Evolutionary conservation across 2,329 filamentous ascomycete species (phyloP).

Genomic region (Sporothrix dimorphospora): DNA sequence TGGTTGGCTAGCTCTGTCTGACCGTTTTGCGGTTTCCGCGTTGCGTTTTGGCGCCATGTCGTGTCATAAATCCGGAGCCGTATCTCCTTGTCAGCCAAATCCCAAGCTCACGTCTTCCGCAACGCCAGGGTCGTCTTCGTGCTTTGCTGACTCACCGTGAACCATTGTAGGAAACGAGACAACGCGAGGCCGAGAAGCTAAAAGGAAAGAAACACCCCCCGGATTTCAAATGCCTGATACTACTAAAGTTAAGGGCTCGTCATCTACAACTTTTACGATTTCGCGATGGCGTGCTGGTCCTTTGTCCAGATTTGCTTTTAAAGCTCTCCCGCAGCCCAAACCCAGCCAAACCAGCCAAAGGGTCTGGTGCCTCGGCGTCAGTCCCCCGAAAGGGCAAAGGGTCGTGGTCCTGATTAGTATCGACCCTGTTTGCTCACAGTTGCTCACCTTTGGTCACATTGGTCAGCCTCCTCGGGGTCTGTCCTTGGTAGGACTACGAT

Average conservation of each 20-base stretch:
- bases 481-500: not conserved
- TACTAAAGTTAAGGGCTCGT: not conserved
- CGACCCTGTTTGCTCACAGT: not conserved
- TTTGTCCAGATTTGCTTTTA: slow-evolving; percentile 4
- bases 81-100: slow-evolving; percentile 1
- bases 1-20: not conserved
- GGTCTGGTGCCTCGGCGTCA: not conserved
- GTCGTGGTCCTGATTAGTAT: not conserved
- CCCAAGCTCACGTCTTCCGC: too few species aligned
- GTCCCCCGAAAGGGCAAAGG: not conserved
- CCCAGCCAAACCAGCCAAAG: not conserved
- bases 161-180: not conserved
- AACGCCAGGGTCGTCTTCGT: not conserved
- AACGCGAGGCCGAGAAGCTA: not conserved
- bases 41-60: not conserved
- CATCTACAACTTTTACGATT: not conserved
- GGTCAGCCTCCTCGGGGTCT: slow-evolving; percentile 12
- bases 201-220: not conserved
- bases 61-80: slow-evolving; percentile 11
- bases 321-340: slow-evolving; percentile 16
- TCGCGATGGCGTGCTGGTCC: slow-evolving; percentile 14
- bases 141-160: slow-evolving; percentile 1
- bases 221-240: slow-evolving; percentile 20
- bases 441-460: slow-evolving; percentile 2
- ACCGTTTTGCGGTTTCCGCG: not conserved